These are phyloP conservation scores for Paecilomyces variotii DNA, from an alignment of 2,329 filamentous ascomycete genomes.

Conservation along the genomic window DNA sequence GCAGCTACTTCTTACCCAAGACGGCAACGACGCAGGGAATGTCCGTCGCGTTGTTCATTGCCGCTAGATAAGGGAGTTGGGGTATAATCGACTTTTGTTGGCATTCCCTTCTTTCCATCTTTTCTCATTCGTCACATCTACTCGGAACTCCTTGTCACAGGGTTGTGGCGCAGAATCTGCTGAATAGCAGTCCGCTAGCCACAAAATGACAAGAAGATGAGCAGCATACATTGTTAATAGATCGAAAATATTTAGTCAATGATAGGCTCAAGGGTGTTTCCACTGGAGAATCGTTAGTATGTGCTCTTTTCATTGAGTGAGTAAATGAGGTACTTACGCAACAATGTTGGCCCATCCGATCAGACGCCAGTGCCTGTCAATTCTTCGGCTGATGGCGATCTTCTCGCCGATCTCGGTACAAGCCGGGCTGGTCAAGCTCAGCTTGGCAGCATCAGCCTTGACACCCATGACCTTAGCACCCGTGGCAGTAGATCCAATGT, in stretches of 20 bases:
- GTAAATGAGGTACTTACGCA: slow-evolving; percentile 30
- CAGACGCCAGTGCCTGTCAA: slow-evolving; percentile 98
- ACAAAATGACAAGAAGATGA: not conserved
- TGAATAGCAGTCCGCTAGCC: not conserved
- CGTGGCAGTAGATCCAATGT: slow-evolving; percentile 95
- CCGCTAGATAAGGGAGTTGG: not conserved
- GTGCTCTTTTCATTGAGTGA: slow-evolving; percentile 1
- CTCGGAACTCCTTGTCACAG: not conserved
- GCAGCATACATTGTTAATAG: not conserved
- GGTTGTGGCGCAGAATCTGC: not conserved
- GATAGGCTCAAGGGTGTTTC: slow-evolving; percentile 41
- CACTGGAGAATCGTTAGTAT: slow-evolving; percentile 21
- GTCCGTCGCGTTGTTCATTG: not conserved
- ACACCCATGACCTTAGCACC: slow-evolving; percentile 96
- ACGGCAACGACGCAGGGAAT: not conserved
- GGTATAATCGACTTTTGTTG: not conserved
- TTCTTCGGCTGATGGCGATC: slow-evolving; percentile 90
- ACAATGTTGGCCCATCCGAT: slow-evolving; percentile 85
- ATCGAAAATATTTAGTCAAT: slow-evolving; percentile 24
- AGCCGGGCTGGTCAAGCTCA: slow-evolving; percentile 83
- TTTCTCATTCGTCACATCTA: not conserved
- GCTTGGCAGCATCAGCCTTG: slow-evolving; percentile 94
- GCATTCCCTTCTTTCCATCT: not conserved
- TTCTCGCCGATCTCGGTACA: slow-evolving; percentile 98
- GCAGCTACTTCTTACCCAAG: not conserved